Percentiles rank a stretch among this genome's conserved stretches.
These are phyloP conservation scores for Plasmopara viticola DNA, from an alignment of 352 stramenopile genomes.

Conservation along the genomic window DNA sequence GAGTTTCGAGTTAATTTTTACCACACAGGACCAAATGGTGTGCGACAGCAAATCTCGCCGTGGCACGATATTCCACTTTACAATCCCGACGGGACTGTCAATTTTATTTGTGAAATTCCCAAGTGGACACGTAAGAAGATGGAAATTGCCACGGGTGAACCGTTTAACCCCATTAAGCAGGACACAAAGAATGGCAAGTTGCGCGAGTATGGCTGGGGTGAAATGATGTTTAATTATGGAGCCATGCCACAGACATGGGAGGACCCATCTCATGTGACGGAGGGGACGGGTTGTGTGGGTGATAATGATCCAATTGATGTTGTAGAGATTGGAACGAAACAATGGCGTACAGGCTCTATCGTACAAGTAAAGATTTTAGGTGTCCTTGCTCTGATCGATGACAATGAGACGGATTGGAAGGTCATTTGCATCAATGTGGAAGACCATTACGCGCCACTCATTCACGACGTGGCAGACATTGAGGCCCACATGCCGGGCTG, in stretches of 20 bases:
- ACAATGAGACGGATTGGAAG: slow-evolving; percentile 99
- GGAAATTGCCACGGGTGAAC: slow-evolving; percentile 95
- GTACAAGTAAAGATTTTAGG: slow-evolving; percentile 97
- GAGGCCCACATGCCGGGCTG: slow-evolving; percentile 92
- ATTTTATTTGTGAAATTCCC: slow-evolving; percentile 97
- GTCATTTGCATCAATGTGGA: slow-evolving; percentile 95
- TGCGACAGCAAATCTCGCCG: slow-evolving; percentile 89
- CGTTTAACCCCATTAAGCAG: slow-evolving; percentile 98
- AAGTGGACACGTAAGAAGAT: slow-evolving; percentile 99
- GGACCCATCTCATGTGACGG: slow-evolving; percentile 88
- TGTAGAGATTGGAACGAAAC: slow-evolving; percentile 94
- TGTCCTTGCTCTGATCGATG: slow-evolving; percentile 98
- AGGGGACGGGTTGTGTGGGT: slow-evolving; percentile 76
- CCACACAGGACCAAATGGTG: slow-evolving; percentile 64
- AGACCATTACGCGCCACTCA: slow-evolving; percentile 95
- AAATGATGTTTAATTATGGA: slow-evolving; percentile 99
- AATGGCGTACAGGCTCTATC: slow-evolving; percentile 90
- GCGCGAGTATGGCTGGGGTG: slow-evolving; percentile 93
- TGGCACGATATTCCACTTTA: slow-evolving; percentile 98
- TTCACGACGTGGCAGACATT: slow-evolving; percentile 97
- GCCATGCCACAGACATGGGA: slow-evolving; percentile 99
- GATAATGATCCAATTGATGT: slow-evolving; percentile 99
- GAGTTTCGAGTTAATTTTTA: slow-evolving; percentile 89
- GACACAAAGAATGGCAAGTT: slow-evolving; percentile 98
- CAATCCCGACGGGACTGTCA: slow-evolving; percentile 81